phyloP scores from a whole-genome alignment of 2,329 filamentous ascomycete genomes.

The Aspergillus arachidicola region DNA sequence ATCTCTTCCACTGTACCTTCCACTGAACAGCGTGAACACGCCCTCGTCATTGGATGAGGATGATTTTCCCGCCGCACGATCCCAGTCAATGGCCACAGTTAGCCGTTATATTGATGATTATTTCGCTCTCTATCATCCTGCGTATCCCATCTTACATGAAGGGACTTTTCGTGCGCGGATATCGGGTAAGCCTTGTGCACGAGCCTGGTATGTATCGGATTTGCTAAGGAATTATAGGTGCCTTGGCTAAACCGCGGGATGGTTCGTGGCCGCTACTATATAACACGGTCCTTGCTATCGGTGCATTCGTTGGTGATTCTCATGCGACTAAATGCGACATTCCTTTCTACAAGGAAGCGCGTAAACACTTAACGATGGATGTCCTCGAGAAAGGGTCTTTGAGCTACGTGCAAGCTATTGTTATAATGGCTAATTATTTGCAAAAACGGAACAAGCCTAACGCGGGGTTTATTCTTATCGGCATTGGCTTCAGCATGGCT shows the following conservation, averaged over 20 bases:
- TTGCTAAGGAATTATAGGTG: constrained; percentile 12
- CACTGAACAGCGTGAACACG: constrained; percentile 19
- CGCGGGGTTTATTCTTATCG: constrained; percentile 21
- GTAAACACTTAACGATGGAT: constrained; percentile 22
- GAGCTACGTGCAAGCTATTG: constrained; percentile 24
- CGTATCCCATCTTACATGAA: constrained; percentile 23
- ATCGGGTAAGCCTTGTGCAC: constrained; percentile 12
- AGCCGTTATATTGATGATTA: constrained; percentile 21
- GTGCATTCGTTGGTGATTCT: constrained; percentile 22
- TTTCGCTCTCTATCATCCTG: constrained; percentile 21
- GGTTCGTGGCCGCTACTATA: constrained; percentile 23
- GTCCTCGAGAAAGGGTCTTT: constrained; percentile 23
- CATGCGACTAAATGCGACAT: constrained; percentile 21
- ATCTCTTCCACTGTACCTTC: constrained; percentile 22
- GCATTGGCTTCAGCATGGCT: constrained; percentile 25
- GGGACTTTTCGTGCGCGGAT: constrained; percentile 22
- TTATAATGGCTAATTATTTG: constrained; percentile 22
- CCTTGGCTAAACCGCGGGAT: constrained; percentile 21
- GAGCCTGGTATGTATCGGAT: neutral
- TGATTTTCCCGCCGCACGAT: constrained; percentile 3
- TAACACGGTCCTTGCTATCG: constrained; percentile 22
- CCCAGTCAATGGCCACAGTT: constrained; percentile 5
- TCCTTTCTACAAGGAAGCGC: constrained; percentile 22
- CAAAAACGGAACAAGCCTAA: constrained; percentile 26
- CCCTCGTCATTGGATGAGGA: constrained; percentile 22